Evolutionary conservation across 2,329 filamentous ascomycete species (phyloP).

Genomic region (Bipolaris sorokiniana): DNA sequence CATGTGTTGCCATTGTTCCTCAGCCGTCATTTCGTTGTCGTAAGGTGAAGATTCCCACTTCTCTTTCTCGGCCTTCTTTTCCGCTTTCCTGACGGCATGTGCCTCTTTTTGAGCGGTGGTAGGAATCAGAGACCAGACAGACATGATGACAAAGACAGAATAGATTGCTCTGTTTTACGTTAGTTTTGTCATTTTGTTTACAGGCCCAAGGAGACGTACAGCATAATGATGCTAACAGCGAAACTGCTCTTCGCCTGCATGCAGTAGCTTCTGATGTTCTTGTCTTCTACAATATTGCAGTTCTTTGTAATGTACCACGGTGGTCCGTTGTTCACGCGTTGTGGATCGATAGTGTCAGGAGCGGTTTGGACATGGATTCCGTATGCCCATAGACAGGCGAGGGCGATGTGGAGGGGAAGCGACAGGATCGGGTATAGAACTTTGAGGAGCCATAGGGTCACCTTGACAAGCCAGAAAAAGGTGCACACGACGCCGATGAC

Average conservation of each 20-base stretch:
- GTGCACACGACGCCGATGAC: slow-evolving; percentile 76
- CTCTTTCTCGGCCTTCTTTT: slow-evolving; percentile 47
- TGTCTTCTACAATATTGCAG: slow-evolving; percentile 66
- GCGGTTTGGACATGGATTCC: slow-evolving; percentile 74
- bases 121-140: slow-evolving; percentile 62
- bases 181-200: neutral
- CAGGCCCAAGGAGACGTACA: slow-evolving; percentile 59
- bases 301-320: slow-evolving; percentile 79
- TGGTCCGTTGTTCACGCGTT: slow-evolving; percentile 64
- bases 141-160: slow-evolving; percentile 63
- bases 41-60: slow-evolving; percentile 40
- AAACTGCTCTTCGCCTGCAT: slow-evolving; percentile 71
- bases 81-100: slow-evolving; percentile 35
- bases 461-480: slow-evolving; percentile 76
- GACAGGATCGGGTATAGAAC: slow-evolving; percentile 72
- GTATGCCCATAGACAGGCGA: slow-evolving; percentile 68
- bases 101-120: slow-evolving; percentile 38
- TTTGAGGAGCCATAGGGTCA: slow-evolving; percentile 72
- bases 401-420: slow-evolving; percentile 61
- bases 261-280: slow-evolving; percentile 64
- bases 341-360: slow-evolving; percentile 72
- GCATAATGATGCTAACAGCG: slow-evolving; percentile 68
- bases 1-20: slow-evolving; percentile 52
- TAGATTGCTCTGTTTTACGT: slow-evolving; percentile 61
- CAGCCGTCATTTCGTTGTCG: slow-evolving; percentile 43